Base-by-base conservation (phyloP, 495 filamentous ascomycete genomes). In the Evansstolkia leycettana region DNA sequence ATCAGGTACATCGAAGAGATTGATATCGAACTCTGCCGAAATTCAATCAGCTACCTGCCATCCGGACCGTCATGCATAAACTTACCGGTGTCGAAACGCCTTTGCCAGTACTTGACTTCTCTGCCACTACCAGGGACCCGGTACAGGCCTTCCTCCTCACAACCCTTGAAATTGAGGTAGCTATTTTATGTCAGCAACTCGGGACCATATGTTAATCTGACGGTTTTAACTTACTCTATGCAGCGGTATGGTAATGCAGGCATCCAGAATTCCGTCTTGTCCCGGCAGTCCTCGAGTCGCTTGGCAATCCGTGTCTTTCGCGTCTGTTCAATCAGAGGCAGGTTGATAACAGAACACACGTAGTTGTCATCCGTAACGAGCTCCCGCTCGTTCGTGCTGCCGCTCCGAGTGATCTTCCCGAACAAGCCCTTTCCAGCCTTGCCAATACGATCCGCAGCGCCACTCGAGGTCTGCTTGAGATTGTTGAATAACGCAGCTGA, bases 231-330 rank as follows among this genome's bases (percentile, higher is more conserved):
- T 57, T 55, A 76, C 70, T 94, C 87, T 43, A 94, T 90, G 17
- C 81, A 88, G 34, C 87, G 69, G 73, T 86, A 93, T 0, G 87
- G 87, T 31, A 94, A 75, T 12, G 84, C 82, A 0, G 87, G 87
- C 84, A 94, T 90, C 87, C 87, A 94, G 50, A 88, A 94, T 47
- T 93, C 87, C 0, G 87, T 94, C 68, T 94, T 94, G 48, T 94
- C 87, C 29, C 75, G 67, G 11, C 83, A 92, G 37, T 80, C 72
- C 48, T 86, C 82, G 11, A 94, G 61, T 33, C 77, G 72, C 57
- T 84, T 88, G 2, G 84, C 85, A 46, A 94, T 94, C 24, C 87
- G 68, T 1, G 87, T 93, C 31, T 74, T 58, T n/a, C 86, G 70
- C 4, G 86, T 84, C 54, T 94, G 87, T 42, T 92, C 76, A 26